A percentile compares a stretch with the other conserved stretches of the same genome.
These are phyloP conservation scores for Candida buenavistaensis DNA, from an alignment of 1,139 yeast species.

Conservation along the genomic window DNA sequence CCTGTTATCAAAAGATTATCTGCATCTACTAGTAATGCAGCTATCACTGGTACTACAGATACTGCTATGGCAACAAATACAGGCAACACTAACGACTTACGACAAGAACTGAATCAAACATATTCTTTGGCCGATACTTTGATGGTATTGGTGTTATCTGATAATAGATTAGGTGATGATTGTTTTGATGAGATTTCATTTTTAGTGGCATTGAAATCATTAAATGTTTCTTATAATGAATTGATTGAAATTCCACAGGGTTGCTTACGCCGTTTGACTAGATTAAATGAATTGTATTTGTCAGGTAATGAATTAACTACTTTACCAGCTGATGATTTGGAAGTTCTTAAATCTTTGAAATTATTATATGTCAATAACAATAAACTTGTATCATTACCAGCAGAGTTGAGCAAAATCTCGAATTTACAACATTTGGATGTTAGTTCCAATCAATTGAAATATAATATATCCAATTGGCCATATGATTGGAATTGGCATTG, in stretches of 20 bases:
- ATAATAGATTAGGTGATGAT: constrained; percentile 79
- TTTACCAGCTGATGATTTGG: constrained; percentile 85
- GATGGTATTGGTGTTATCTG: constrained; percentile 65
- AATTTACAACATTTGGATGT: constrained; percentile 78
- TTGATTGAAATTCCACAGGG: constrained; percentile 79
- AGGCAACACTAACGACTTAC: constrained; percentile 1
- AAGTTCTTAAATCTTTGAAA: constrained; percentile 55
- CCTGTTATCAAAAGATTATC: constrained; percentile 37
- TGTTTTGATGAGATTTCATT: constrained; percentile 69
- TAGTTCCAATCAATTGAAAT: constrained; percentile 86
- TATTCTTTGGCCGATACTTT: constrained; percentile 52
- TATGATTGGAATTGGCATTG: constrained; percentile 98
- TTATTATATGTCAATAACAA: constrained; percentile 78
- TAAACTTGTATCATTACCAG: constrained; percentile 82
- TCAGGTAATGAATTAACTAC: constrained; percentile 83
- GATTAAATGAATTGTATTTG: constrained; percentile 67
- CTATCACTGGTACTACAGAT: constrained; percentile 16
- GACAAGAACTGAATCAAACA: constrained; percentile 13
- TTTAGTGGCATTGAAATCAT: constrained; percentile 56
- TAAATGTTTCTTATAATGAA: constrained; percentile 84
- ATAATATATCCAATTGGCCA: constrained; percentile 91
- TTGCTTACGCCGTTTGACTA: constrained; percentile 56
- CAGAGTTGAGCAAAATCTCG: constrained; percentile 74
- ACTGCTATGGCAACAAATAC: constrained; percentile 3
- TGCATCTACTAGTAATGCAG: constrained; percentile 31